Base-by-base conservation (phyloP, 495 filamentous ascomycete genomes). In the Penicillium cinerascens region DNA sequence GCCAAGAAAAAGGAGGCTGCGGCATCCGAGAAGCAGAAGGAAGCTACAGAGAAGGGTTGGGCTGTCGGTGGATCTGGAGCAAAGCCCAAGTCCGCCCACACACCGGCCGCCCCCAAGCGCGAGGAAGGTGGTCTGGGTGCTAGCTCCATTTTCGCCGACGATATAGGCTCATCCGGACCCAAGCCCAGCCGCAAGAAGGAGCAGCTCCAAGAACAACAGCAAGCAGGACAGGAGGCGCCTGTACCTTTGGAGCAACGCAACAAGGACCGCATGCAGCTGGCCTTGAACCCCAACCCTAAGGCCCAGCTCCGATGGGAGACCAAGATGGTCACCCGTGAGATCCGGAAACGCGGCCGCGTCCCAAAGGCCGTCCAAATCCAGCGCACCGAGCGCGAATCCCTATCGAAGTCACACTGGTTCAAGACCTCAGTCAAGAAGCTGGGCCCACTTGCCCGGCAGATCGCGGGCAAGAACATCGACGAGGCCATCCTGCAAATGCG, bases 401-500 rank as follows among this genome's bases (percentile, higher is more conserved):
- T 80, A 2, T 78, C 74, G 62, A 83, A 82, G 61, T 87, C 82
- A 43, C 78, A 83, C 18, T 77, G 76, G 56, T 71, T 96, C 53
- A 84, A 89, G 64, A 96, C 93, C 0, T 86, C 82, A 13, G 69
- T 87, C 44, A 97, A 97, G 83, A 97, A 97, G 77, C 78, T 98
- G 44, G 84, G 82, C 4, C 80, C 84, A 16, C 69, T 98, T 47
- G 88, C 91, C 29, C 79, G 84, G 25, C 93, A 97, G 75, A 93
- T 98, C 62, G 75, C 81, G 0, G 93, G 93, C 36, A 97, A 96
- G 84, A 86, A 84, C 23, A 76, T 98, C 59, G 89, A 89, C 38
- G 92, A 98, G 26, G 93, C 93, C 13, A 88, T 97, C 52, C 70
- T 87, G 56, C 93, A 98, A 79, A 96, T 98, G 92, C 83, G 85